Conservation (phyloP, 768 basidiomycete genomes). For the Lentinula sp. region DNA sequence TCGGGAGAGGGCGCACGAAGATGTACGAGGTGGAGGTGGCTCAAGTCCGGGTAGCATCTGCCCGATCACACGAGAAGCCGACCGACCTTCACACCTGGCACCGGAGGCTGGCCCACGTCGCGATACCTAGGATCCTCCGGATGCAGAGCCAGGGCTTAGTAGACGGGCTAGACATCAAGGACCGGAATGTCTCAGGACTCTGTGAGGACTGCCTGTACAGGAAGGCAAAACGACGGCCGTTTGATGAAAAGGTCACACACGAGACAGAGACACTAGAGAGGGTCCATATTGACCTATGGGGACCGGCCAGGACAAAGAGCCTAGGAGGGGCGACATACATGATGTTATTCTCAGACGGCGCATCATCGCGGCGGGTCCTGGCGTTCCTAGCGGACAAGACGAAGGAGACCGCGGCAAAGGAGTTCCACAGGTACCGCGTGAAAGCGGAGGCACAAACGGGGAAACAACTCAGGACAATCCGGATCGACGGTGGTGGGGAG, state of each 20-base stretch:
- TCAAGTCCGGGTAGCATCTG: no score
- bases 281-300: background rate
- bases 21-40: background rate
- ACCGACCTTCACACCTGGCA: background rate
- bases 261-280: background rate
- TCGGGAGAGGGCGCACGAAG: background rate
- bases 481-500: conserved; percentile 22
- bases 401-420: no score
- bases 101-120: background rate
- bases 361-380: background rate
- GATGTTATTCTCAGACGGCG: background rate
- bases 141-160: background rate
- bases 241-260: background rate
- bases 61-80: background rate
- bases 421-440: background rate
- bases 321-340: background rate
- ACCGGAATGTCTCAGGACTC: no score
- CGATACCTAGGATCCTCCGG: background rate
- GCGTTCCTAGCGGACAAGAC: background rate
- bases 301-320: background rate
- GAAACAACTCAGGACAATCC: conserved; percentile 9
- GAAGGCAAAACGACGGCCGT: background rate
- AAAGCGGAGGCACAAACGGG: conserved; percentile 5
- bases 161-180: background rate
- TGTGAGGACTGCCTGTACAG: background rate